Percentiles rank a stretch among this genome's conserved stretches.
These are phyloP conservation scores for Gaillardinia entomophila DNA, from an alignment of 805 yeast species.

Conservation along the genomic window DNA sequence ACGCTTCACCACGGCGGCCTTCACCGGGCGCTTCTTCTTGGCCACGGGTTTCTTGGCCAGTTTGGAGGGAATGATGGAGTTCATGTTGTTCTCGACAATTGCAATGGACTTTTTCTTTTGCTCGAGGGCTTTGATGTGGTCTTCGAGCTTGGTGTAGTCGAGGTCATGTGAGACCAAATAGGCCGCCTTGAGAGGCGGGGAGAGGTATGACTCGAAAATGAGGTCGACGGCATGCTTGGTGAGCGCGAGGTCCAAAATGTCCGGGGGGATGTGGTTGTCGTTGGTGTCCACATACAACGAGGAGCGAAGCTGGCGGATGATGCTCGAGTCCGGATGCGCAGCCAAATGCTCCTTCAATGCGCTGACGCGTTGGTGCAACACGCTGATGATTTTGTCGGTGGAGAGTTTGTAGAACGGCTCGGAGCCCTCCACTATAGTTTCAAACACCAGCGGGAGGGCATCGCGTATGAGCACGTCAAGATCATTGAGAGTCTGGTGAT, in stretches of 20 bases:
- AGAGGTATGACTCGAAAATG: slow-evolving; percentile 39
- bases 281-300: not conserved
- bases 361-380: slow-evolving; percentile 32
- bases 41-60: slow-evolving; percentile 9
- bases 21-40: slow-evolving; percentile 20
- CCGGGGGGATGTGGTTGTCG: slow-evolving; percentile 22
- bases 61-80: slow-evolving; percentile 12
- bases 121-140: slow-evolving; percentile 10
- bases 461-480: slow-evolving; percentile 11
- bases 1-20: slow-evolving; percentile 49
- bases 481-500: slow-evolving; percentile 20
- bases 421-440: slow-evolving; percentile 24
- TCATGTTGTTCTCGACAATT: slow-evolving; percentile 22
- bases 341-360: slow-evolving; percentile 25
- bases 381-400: slow-evolving; percentile 27
- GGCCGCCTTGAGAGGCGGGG: slow-evolving; percentile 17
- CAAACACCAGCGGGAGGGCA: slow-evolving; percentile 16
- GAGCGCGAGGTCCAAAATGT: slow-evolving; percentile 29
- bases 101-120: slow-evolving; percentile 14
- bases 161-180: slow-evolving; percentile 10
- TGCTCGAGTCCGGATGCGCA: not conserved
- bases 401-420: slow-evolving; percentile 39
- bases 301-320: not conserved
- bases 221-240: slow-evolving; percentile 41
- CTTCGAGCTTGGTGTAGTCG: slow-evolving; percentile 16